A percentile compares a stretch with the other conserved stretches of the same genome.
phyloP scores from a whole-genome alignment of 495 filamentous ascomycete genomes.

The Achaetomiella virescens region DNA sequence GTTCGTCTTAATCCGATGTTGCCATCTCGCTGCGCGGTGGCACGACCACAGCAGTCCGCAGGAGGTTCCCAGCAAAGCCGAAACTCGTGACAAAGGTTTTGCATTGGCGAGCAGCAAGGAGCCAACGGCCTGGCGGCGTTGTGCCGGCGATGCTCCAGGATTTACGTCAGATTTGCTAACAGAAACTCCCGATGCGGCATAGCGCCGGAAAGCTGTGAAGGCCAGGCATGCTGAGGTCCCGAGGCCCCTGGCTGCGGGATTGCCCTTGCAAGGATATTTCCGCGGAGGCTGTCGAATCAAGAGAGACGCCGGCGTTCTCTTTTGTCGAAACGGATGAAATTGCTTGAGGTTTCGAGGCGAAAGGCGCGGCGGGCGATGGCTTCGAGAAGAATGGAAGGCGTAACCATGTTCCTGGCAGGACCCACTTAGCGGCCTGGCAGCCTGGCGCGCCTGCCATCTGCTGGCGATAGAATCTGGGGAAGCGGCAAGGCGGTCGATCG shows the following conservation, averaged over 20 bases:
- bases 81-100: conserved; percentile 9
- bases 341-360: background rate
- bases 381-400: background rate
- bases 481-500: too few species aligned
- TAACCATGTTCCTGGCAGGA: too few species aligned
- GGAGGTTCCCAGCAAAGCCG: background rate
- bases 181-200: conserved; percentile 22
- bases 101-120: conserved; percentile 1
- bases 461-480: too few species aligned
- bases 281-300: conserved; percentile 1
- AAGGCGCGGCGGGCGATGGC: background rate
- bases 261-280: background rate
- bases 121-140: conserved; percentile 8
- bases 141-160: background rate
- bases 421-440: too few species aligned
- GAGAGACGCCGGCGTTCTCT: background rate
- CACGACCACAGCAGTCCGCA: background rate
- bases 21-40: background rate
- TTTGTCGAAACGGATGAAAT: background rate
- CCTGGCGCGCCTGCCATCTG: too few species aligned
- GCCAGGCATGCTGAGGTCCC: background rate
- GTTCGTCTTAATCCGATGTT: background rate
- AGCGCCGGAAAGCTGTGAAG: conserved; percentile 4
- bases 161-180: conserved; percentile 32
- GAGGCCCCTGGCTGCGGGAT: background rate